Base-by-base conservation (phyloP, 108 stramenopile species). In the Nitzschia palea region DNA sequence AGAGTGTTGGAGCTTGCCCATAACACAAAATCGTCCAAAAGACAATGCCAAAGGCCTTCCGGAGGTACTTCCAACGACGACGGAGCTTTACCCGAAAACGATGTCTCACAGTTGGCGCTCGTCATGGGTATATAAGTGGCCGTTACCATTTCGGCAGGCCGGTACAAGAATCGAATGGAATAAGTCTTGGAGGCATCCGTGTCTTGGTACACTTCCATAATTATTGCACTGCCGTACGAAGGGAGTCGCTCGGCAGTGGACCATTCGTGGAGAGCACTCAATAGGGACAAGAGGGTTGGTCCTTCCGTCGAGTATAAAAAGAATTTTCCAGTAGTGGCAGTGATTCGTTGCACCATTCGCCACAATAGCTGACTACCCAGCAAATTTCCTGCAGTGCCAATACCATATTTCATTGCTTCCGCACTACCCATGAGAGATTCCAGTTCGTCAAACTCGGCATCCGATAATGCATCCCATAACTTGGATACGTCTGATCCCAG, bases 231-330 rank as follows among this genome's bases (percentile, higher is more conserved):
- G 12, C 61, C 70, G 45, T 83, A 83, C 9, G 64, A 70, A 3
- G 73, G 61, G 68, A 71, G 68, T 2, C 18, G 10, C 35, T 83
- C 77, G 22, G 44, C 68, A 25, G 40, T 37, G 40, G 37, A 30
- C 32, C 48, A 33, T 9, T 45, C 23, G 29, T 73, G 62, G 42
- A 83, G 22, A 15, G 78, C 68, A 40, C 74, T 50, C 0, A 76
- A 44, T 0, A 83, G 25, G 3, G 68, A 70, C 29, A 83, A 29
- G 2, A 83, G 37, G 4, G 76, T 73, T 6, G 78, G 70, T 28
- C 67, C 63, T 45, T 83, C 78, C 1, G 78, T 70, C 42, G 82
- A 83, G 55, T 79, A 83, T 15, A 74, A 32, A 62, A 55, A 76
- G 45, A 76, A 77, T 27, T 57, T 59, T 0, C 68, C 78, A 5